These are phyloP conservation scores for Pseudozyma tsukubaensis DNA, from an alignment of 1,284 basidiomycete species.

Conservation along the genomic window DNA sequence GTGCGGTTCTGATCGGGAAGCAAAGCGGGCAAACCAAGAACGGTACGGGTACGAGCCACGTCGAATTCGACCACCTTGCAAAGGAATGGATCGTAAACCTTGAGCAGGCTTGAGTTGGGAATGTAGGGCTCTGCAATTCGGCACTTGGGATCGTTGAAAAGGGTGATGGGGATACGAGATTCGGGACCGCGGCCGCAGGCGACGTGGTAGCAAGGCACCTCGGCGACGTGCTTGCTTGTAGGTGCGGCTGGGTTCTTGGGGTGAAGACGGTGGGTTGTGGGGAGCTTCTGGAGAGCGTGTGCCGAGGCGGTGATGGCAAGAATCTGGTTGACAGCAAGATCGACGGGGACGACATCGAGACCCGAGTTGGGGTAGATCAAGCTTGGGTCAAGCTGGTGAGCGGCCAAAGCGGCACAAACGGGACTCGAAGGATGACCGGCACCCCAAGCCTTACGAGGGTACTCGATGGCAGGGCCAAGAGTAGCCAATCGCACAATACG, in stretches of 20 bases:
- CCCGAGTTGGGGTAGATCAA: conserved; percentile 39
- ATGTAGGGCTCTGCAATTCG: conserved; percentile 46
- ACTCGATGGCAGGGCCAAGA: conserved; percentile 43
- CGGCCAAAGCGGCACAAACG: conserved; percentile 47
- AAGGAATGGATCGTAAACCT: conserved; percentile 47
- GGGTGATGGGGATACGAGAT: conserved; percentile 35
- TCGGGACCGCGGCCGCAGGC: conserved; percentile 38
- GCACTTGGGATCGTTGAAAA: conserved; percentile 33
- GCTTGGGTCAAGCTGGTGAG: conserved; percentile 20
- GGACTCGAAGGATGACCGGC: conserved; percentile 50
- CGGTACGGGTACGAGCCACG: conserved; percentile 29
- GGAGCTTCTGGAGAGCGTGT: conserved; percentile 40
- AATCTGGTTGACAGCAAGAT: conserved; percentile 50
- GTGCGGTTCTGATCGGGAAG: conserved; percentile 16
- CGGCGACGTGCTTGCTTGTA: conserved; percentile 38
- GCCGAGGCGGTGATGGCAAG: conserved; percentile 46
- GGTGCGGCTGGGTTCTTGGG: conserved; percentile 39
- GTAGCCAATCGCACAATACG: conserved; percentile 48
- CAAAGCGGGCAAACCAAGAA: conserved; percentile 32
- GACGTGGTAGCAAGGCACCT: conserved; percentile 50
- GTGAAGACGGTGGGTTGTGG: conserved; percentile 39
- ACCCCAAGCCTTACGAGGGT: conserved; percentile 47
- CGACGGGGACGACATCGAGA: conserved; percentile 50
- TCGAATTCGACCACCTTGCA: conserved; percentile 47
- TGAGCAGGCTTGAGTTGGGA: conserved; percentile 38